phyloP scores from a whole-genome alignment of 164 flowering plant genomes.

The Macadamia integrifolia region DNA sequence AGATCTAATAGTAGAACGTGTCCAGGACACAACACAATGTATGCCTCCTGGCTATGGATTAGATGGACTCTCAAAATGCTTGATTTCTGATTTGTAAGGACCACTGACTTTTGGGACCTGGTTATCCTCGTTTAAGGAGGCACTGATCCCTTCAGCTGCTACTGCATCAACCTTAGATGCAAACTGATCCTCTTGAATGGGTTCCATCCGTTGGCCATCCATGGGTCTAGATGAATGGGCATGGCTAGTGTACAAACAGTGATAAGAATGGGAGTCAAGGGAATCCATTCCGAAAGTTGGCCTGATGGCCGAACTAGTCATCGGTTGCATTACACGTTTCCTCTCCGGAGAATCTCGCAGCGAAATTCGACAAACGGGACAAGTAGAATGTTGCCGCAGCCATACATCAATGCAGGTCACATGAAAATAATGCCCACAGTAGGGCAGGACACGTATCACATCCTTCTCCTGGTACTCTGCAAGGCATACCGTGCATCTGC shows the following conservation, averaged over 20 bases:
- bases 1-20: conserved; percentile 8
- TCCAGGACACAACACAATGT: conserved; percentile 9
- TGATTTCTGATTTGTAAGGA: conserved; percentile 16
- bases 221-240: conserved; percentile 30
- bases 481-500: conserved; percentile 89
- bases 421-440: conserved; percentile 87
- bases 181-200: conserved; percentile 39
- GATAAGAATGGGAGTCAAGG: conserved; percentile 29
- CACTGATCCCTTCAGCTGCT: conserved; percentile 29
- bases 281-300: conserved; percentile 34
- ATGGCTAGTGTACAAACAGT: conserved; percentile 32
- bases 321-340: conserved; percentile 65
- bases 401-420: conserved; percentile 83
- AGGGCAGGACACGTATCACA: conserved; percentile 71
- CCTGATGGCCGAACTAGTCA: conserved; percentile 65
- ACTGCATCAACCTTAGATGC: conserved; percentile 26
- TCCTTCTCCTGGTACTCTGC: conserved; percentile 71
- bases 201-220: conserved; percentile 33
- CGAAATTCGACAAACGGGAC: conserved; percentile 90
- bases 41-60: conserved; percentile 13
- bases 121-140: conserved; percentile 22
- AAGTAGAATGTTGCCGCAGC: conserved; percentile 87
- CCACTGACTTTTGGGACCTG: conserved; percentile 19
- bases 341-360: conserved; percentile 58
- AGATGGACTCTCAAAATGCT: conserved; percentile 57